phyloP scores from a whole-genome alignment of 768 basidiomycete species.

The Termitomyces bulborhizus region DNA sequence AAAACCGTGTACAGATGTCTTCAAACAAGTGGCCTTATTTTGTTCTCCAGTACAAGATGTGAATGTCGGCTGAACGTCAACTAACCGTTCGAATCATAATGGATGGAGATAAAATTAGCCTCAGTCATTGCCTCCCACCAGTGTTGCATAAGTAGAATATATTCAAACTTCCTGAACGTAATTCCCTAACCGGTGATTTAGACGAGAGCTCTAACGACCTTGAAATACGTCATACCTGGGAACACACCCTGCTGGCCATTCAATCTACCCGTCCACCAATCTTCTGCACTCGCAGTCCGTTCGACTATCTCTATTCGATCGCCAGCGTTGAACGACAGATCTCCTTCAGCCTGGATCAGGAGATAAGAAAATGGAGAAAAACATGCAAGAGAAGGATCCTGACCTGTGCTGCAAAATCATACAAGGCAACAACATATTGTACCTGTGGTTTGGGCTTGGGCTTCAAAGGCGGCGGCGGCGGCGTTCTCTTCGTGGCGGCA shows the following conservation, averaged over 20 bases:
- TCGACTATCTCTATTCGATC: constrained; percentile 90
- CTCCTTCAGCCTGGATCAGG: constrained; percentile 69
- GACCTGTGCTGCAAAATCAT: constrained; percentile 91
- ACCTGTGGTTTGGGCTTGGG: constrained; percentile 71
- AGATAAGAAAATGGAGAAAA: constrained; percentile 1
- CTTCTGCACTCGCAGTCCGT: constrained; percentile 74
- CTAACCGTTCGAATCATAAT: background rate
- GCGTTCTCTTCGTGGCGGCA: constrained; percentile 65
- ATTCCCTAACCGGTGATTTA: constrained; percentile 38
- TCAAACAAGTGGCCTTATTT: background rate
- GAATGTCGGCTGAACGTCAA: background rate
- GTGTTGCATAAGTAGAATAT: background rate
- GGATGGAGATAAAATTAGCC: background rate
- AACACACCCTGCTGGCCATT: constrained; percentile 85
- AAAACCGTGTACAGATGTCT: background rate
- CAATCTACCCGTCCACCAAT: constrained; percentile 96
- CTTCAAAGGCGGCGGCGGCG: constrained; percentile 89
- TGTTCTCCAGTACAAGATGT: background rate
- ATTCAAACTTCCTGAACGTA: constrained; percentile 50
- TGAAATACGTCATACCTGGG: constrained; percentile 51
- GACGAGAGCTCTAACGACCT: constrained; percentile 1
- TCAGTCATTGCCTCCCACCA: background rate
- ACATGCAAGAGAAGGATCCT: constrained; percentile 9
- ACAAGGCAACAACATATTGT: constrained; percentile 86
- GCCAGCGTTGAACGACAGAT: constrained; percentile 83